Conservation (phyloP, 768 basidiomycete genomes). For the Pleurotus tuber-regium region DNA sequence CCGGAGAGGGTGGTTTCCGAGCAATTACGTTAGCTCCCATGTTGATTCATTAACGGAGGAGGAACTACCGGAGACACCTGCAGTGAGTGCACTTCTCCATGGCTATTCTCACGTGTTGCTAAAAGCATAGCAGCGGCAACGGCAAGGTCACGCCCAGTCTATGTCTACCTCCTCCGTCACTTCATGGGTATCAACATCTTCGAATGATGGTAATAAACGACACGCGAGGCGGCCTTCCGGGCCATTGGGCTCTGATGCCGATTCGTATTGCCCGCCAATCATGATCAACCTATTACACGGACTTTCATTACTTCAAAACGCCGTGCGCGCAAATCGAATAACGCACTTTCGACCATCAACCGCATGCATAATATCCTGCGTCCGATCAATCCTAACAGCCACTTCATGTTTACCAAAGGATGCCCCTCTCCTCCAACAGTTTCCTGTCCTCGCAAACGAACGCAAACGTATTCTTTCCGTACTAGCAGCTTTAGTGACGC, state of each 20-base stretch:
- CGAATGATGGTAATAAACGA: conserved; percentile 21
- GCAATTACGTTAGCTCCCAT: conserved; percentile 86
- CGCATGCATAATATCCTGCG: conserved; percentile 91
- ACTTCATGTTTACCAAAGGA: conserved; percentile 86
- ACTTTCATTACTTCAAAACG: conserved; percentile 80
- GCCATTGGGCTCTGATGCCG: conserved; percentile 46
- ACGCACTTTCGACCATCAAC: conserved; percentile 92
- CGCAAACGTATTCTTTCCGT: conserved; percentile 80
- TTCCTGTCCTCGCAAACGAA: conserved; percentile 67
- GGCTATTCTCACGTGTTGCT: conserved; percentile 1
- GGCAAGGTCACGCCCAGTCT: conserved; percentile 45
- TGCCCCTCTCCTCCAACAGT: conserved; percentile 64
- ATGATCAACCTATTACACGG: conserved; percentile 86
- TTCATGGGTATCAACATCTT: conserved; percentile 51
- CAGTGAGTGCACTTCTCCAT: conserved; percentile 31
- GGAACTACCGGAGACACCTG: conserved; percentile 43
- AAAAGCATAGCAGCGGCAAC: conserved; percentile 23
- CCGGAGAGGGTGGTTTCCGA: conserved; percentile 95
- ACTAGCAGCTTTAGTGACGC: conserved; percentile 79
- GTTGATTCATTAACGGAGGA: conserved; percentile 56
- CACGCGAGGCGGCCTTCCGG: conserved; percentile 45
- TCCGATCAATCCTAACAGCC: conserved; percentile 80
- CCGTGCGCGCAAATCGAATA: conserved; percentile 72
- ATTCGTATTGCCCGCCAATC: conserved; percentile 70
- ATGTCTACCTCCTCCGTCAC: conserved; percentile 50